A percentile compares a stretch with the other conserved stretches of the same genome.
Evolutionary conservation across 192 early-diverging fungal species (phyloP).

Genomic region (Gonapodya prolifera): DNA sequence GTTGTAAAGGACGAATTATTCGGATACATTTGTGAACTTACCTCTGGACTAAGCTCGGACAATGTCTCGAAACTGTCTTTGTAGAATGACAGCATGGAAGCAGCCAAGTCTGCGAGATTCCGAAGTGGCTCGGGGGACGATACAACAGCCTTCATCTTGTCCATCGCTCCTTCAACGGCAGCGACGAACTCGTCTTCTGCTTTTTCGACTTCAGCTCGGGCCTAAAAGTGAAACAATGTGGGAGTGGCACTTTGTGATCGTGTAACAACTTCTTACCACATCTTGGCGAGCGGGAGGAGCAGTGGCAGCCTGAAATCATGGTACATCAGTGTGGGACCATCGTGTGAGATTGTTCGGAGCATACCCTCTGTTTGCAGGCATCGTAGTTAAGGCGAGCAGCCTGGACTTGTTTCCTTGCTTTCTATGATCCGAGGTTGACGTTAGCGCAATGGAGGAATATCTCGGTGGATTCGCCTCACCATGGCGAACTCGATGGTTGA

Average conservation of each 20-base stretch:
- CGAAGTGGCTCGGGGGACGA: conserved; percentile 74
- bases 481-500: conserved; percentile 64
- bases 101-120: conserved; percentile 73
- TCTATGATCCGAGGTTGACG: conserved; percentile 17
- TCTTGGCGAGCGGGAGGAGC: neutral
- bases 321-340: too few relatives aligned
- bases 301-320: neutral
- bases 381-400: conserved; percentile 75
- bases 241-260: neutral
- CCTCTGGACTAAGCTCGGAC: conserved; percentile 29
- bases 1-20: neutral
- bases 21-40: neutral
- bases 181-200: conserved; percentile 94
- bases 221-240: neutral
- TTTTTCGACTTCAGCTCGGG: conserved; percentile 70
- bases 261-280: neutral
- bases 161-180: conserved; percentile 89
- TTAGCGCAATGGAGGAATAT: neutral
- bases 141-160: conserved; percentile 82
- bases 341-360: conserved; percentile 52
- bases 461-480: conserved; percentile 12
- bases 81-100: conserved; percentile 73
- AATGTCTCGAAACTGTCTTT: conserved; percentile 65
- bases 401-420: conserved; percentile 73
- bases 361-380: conserved; percentile 65